Base-by-base conservation (phyloP, 2,329 filamentous ascomycete genomes). In the Fusarium ambrosium region DNA sequence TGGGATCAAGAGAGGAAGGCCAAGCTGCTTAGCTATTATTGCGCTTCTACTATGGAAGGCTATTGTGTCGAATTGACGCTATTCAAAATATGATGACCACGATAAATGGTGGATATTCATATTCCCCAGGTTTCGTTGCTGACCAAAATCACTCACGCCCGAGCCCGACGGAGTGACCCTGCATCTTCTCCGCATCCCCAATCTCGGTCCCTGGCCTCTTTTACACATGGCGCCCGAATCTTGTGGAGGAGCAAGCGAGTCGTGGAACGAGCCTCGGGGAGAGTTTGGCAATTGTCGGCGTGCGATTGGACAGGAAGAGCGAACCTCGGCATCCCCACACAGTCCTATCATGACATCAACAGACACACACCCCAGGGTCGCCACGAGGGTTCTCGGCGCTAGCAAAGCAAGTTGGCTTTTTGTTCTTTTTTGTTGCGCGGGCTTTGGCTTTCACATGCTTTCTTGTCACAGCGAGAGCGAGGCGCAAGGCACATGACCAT, bases 251-350 rank as follows among this genome's bases (percentile, higher is more conserved):
- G 55, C 37, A 43, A 29, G 41, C 58, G 63, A 64, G 66, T 72
- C 63, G 66, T 60, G 66, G 55, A 62, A 45, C 48, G 63, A 70
- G 67, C 70, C 66, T 72, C 72, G 72, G 74, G 68, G 68, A 55
- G 64, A 45, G 36, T 62, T 78, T 78, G 69, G 71, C 77, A 78
- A 78, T 79, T 56, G 63, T 79, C 22, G 37, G 20, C 29, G 51
- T 76, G 53, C 66, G 73, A 78, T 78, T 78, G 77, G 77, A 36
- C 55, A 48, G 37, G 11, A 32, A 37, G 20, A 4, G 43, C 36
- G 68, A 71, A 55, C 73, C 77, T 78, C 77, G 77, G 77, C 77
- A 78, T 72, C 75, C 48, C 73, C 77, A 79, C 69, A 75, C 24
- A 10, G 55, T 45, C 55, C 32, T 53, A 37, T 69, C 72, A 78